These are phyloP conservation scores for Xylaria intraflava DNA, from an alignment of 495 filamentous ascomycete genomes.

Conservation along the genomic window DNA sequence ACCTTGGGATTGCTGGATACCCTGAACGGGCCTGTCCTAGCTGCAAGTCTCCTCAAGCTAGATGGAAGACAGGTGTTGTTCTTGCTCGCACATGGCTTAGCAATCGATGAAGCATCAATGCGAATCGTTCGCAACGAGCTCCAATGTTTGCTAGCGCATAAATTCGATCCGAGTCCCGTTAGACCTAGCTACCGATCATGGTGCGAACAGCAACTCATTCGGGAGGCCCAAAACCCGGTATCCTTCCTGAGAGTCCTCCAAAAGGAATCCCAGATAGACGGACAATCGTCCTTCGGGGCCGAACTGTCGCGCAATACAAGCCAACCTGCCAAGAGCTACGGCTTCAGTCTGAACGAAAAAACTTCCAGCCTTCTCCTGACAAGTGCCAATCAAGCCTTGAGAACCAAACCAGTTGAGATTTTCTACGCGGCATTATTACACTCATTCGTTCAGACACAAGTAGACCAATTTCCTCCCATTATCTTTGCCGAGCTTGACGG, in stretches of 20 bases:
- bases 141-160: too few relatives aligned
- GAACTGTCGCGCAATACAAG: too few relatives aligned
- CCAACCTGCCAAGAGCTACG: too few relatives aligned
- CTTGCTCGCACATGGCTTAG: conserved; percentile 51
- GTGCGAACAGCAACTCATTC: too few relatives aligned
- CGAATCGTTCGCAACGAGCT: conserved; percentile 53
- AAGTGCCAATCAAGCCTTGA: conserved; percentile 24
- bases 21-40: conserved; percentile 35
- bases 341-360: too few relatives aligned
- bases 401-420: conserved; percentile 27
- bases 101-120: conserved; percentile 58
- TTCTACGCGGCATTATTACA: conserved; percentile 26
- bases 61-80: conserved; percentile 35
- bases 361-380: too few relatives aligned
- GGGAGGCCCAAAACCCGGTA: too few relatives aligned
- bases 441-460: conserved; percentile 28
- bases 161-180: too few relatives aligned
- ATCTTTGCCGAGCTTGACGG: conserved; percentile 48
- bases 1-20: conserved; percentile 7
- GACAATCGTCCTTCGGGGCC: too few relatives aligned
- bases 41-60: conserved; percentile 36
- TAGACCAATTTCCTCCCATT: conserved; percentile 39
- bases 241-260: too few relatives aligned
- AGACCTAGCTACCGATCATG: too few relatives aligned
- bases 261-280: too few relatives aligned